phyloP scores from a whole-genome alignment of 2,329 filamentous ascomycete genomes.

The Neopestalotiopsis sp. region DNA sequence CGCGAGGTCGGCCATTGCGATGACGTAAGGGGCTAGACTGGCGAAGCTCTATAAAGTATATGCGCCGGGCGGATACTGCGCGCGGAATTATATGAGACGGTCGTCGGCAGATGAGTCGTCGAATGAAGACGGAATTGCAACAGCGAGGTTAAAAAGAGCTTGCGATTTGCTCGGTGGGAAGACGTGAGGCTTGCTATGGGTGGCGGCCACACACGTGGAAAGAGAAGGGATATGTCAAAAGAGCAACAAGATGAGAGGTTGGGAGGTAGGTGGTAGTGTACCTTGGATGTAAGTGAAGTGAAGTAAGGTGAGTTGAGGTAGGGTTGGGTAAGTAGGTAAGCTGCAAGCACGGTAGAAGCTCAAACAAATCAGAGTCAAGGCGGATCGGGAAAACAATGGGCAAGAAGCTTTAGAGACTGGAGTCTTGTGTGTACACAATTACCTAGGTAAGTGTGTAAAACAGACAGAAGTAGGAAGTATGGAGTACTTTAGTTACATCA shows the following conservation, averaged over 20 bases:
- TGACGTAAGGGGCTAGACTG: slow-evolving; percentile 21
- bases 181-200: background rate
- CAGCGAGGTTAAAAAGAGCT: background rate
- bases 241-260: slow-evolving; percentile 2
- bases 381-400: slow-evolving; percentile 19
- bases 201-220: background rate
- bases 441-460: background rate
- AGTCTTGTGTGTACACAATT: slow-evolving; percentile 1
- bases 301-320: slow-evolving; percentile 2
- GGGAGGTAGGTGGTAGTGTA: background rate
- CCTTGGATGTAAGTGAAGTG: background rate
- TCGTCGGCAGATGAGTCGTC: background rate
- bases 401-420: slow-evolving; percentile 5
- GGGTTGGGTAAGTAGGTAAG: background rate
- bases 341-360: slow-evolving; percentile 13
- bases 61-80: background rate
- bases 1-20: slow-evolving; percentile 20
- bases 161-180: background rate
- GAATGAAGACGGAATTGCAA: background rate
- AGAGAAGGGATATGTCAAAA: background rate
- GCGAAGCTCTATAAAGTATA: slow-evolving; percentile 16
- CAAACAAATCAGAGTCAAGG: slow-evolving; percentile 15
- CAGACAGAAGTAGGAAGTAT: background rate
- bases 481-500: slow-evolving; percentile 1
- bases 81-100: background rate